Conservation (phyloP, 2,329 filamentous ascomycete genomes). For the Zymoseptoria ardabiliae region DNA sequence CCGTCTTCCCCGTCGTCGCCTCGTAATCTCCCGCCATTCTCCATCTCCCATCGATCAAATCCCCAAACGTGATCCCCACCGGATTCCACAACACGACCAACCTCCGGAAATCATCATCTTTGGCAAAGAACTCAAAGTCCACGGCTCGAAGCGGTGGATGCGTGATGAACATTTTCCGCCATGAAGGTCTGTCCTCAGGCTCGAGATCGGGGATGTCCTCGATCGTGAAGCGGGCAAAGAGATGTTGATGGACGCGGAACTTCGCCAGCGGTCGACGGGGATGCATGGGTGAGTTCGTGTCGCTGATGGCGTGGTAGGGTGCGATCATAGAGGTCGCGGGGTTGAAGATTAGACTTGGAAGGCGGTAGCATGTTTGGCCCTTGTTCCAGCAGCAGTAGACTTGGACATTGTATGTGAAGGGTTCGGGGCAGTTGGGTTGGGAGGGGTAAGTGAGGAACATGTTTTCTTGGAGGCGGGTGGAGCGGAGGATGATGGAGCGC, state of each 20-base stretch:
- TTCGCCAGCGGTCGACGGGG: conserved; percentile 1
- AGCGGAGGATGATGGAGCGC: conserved; percentile 4
- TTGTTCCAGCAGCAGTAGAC: conserved; percentile 3
- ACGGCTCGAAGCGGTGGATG: conserved; percentile 6
- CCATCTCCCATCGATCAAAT: conserved; percentile 5
- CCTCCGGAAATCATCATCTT: conserved; percentile 1
- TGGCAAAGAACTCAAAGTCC: conserved; percentile 3
- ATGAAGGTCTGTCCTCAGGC: conserved; percentile 1
- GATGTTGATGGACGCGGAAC: conserved; percentile 5
- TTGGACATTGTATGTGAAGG: not conserved
- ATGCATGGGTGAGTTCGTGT: not conserved
- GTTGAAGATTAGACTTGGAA: conserved; percentile 1
- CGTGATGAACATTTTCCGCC: conserved; percentile 6
- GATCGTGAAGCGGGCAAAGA: conserved; percentile 4
- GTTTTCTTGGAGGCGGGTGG: not conserved
- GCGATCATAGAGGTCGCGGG: not conserved
- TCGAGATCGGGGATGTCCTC: conserved; percentile 6
- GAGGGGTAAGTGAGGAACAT: conserved; percentile 1
- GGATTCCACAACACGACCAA: conserved; percentile 2
- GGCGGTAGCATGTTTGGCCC: conserved; percentile 1
- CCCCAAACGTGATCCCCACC: conserved; percentile 5
- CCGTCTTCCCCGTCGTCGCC: conserved; percentile 1
- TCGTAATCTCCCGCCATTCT: conserved; percentile 2
- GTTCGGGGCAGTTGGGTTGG: not conserved
- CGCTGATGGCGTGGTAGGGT: not conserved